Base-by-base conservation (phyloP, 805 yeast genomes). In the Hanseniaspora guilliermondii region DNA sequence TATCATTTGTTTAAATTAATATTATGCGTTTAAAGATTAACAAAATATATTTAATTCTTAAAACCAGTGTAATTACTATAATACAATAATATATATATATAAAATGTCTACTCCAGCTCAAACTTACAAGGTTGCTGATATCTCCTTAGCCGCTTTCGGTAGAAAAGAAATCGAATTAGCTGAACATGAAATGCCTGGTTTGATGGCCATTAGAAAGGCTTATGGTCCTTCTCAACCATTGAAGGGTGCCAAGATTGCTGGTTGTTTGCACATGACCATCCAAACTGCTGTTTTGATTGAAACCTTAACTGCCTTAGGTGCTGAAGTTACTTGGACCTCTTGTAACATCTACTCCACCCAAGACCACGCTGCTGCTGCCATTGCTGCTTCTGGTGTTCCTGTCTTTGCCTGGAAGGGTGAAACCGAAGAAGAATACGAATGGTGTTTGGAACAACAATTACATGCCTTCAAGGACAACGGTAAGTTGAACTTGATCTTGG, bases 381-480 rank as follows among this genome's bases (percentile, higher is more conserved):
- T 91, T 73, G 98, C 98, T 65, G 98, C 97, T 64, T 74, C 96
- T 63, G 98, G 98, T 77, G 94, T 91, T 58, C 97, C 98, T 70
- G 98, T 91, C 62, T 91, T 87, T 65, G 98, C 98, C 68, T 91
- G 98, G 98, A 91, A 91, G 82, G 97, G 98, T 73, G 97, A 91
- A 82, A 87, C 97, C 73, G 98, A 91, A 76, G 97, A 91, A 79
- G 98, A 91, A 79, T 93, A 91, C 82, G 70, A 80, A 70, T 91
- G 98, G 98, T 91, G 98, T 82, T 87, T 91, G 66, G 97, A 93
- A 79, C 97, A 91, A 79, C 97, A 93, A 80, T 83, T 91, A 73
- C 88, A 85, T 69, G 86, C 97, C 60, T 91, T 91, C 91, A 91
- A 91, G 79, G 96, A 89, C 74, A 83, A 79, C 73, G 80, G 85